Evolutionary conservation across 169 alveolate species (phyloP).

Genomic region (Toxoplasma gondii): DNA sequence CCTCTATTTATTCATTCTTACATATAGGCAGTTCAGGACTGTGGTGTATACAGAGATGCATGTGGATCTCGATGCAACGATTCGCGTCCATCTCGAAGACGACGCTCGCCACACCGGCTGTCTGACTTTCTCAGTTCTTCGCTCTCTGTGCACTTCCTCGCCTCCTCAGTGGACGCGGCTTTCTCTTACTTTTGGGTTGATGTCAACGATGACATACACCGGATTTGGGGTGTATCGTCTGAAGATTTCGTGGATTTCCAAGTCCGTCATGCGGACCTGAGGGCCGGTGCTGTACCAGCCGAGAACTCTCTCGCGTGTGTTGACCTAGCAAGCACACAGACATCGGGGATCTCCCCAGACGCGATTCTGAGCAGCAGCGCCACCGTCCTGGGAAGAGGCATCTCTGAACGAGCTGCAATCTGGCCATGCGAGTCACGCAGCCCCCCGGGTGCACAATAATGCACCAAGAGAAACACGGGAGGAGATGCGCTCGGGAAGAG

Average conservation of each 20-base stretch:
- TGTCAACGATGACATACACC: constrained; percentile 72
- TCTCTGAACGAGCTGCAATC: background rate
- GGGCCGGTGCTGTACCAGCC: constrained; percentile 99
- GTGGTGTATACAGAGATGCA: too few relatives aligned
- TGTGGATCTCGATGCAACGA: too few relatives aligned
- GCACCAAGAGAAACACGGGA: too few relatives aligned
- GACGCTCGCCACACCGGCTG: too few relatives aligned
- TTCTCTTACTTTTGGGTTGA: constrained; percentile 66
- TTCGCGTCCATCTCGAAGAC: too few relatives aligned
- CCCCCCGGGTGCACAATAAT: too few relatives aligned
- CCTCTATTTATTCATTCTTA: too few relatives aligned
- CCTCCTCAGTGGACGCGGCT: background rate
- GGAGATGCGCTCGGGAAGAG: too few relatives aligned
- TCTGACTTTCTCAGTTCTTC: background rate
- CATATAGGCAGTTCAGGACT: too few relatives aligned
- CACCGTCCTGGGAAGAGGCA: constrained; percentile 78
- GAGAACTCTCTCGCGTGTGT: constrained; percentile 92
- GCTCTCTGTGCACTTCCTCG: background rate
- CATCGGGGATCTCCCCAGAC: background rate
- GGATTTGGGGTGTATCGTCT: constrained; percentile 73
- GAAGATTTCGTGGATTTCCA: constrained; percentile 96
- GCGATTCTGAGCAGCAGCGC: constrained; percentile 2
- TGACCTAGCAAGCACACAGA: constrained; percentile 58
- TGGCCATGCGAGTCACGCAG: too few relatives aligned
- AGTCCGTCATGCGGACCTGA: constrained; percentile 95